Percentiles rank a stretch among this genome's conserved stretches.
phyloP scores from a whole-genome alignment of 2,329 filamentous ascomycete genomes.

The Xylariaceae sp. region DNA sequence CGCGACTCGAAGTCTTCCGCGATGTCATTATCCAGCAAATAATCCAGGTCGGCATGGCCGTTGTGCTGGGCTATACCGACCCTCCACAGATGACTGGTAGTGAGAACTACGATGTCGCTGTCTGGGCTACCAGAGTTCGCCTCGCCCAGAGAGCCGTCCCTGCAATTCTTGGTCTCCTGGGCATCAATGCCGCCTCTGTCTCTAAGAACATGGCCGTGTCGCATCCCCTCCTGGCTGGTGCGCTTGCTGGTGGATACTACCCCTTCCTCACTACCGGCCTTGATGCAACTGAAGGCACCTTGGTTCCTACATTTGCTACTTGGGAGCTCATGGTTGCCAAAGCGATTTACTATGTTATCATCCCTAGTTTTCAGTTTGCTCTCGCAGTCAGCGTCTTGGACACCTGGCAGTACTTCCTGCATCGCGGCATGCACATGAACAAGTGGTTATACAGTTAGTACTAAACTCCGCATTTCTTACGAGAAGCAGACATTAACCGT shows the following conservation, averaged over 20 bases:
- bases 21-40: constrained; percentile 93
- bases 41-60: constrained; percentile 78
- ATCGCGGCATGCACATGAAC: constrained; percentile 96
- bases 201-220: constrained; percentile 75
- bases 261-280: constrained; percentile 69
- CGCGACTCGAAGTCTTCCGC: constrained; percentile 82
- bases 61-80: constrained; percentile 73
- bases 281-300: constrained; percentile 54
- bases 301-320: constrained; percentile 74
- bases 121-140: constrained; percentile 86
- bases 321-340: constrained; percentile 83
- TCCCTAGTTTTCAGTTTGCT: constrained; percentile 80
- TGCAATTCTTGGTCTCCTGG: constrained; percentile 69
- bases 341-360: constrained; percentile 76
- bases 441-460: constrained; percentile 92
- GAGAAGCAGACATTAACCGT: constrained; percentile 31
- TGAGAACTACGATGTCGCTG: constrained; percentile 84
- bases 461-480: constrained; percentile 66
- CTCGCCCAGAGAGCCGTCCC: constrained; percentile 81
- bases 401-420: constrained; percentile 98
- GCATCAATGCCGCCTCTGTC: constrained; percentile 76
- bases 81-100: constrained; percentile 75
- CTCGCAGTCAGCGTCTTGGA: constrained; percentile 80
- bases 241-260: constrained; percentile 81
- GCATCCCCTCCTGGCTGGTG: constrained; percentile 76